phyloP scores from a whole-genome alignment of 768 basidiomycete species.

The Leccinum arenicola region DNA sequence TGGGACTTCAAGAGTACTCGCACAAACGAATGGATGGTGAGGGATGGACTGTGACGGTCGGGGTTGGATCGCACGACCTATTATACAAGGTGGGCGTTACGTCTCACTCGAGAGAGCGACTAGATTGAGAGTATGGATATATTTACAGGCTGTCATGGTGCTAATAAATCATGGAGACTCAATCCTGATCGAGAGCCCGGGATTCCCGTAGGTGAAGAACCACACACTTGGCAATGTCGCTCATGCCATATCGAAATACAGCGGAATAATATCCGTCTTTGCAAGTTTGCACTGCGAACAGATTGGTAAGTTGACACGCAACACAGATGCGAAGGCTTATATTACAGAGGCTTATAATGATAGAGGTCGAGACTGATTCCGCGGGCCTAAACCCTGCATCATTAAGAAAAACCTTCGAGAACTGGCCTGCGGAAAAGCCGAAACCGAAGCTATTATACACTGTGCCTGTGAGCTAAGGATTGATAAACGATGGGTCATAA shows the following conservation, averaged over 20 bases:
- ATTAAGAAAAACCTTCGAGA: constrained; percentile 58
- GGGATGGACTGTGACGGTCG: constrained; percentile 71
- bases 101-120: not conserved
- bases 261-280: constrained; percentile 61
- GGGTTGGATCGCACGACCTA: constrained; percentile 78
- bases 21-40: constrained; percentile 58
- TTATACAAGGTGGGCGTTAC: constrained; percentile 59
- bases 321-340: not conserved
- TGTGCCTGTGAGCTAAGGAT: constrained; percentile 46
- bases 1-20: constrained; percentile 61
- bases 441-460: constrained; percentile 77
- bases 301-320: constrained; percentile 38
- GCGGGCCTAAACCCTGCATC: constrained; percentile 61
- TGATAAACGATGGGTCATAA: constrained; percentile 13
- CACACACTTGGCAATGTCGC: not conserved
- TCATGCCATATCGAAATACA: constrained; percentile 30
- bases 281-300: constrained; percentile 47
- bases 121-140: not conserved
- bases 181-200: constrained; percentile 74
- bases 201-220: constrained; percentile 47
- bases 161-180: constrained; percentile 72
- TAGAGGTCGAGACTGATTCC: constrained; percentile 72
- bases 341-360: not conserved
- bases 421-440: constrained; percentile 63
- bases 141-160: constrained; percentile 55